Percentiles rank a stretch among this genome's conserved stretches.
phyloP scores from a whole-genome alignment of 495 filamentous ascomycete genomes.

The Pseudomonodictys pantanalensis region DNA sequence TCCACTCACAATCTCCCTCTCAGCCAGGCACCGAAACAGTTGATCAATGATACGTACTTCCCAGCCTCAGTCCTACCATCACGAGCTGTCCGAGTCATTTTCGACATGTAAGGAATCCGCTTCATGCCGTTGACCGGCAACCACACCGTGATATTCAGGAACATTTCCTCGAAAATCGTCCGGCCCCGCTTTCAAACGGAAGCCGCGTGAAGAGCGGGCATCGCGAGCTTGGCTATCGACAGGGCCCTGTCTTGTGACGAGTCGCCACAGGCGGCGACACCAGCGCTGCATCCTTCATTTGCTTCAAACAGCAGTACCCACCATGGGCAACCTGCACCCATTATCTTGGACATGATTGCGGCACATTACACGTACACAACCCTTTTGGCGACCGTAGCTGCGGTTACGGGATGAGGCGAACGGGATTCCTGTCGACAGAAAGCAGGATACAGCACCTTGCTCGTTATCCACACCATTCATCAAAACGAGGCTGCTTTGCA shows the following conservation, averaged over 20 bases:
- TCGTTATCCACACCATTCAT: too few species aligned
- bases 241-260: background rate
- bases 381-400: too few species aligned
- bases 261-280: background rate
- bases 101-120: background rate
- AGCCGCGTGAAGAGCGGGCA: background rate
- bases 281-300: background rate
- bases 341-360: too few species aligned
- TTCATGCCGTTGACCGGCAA: background rate
- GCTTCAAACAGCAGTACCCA: background rate
- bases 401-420: too few species aligned
- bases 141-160: background rate
- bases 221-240: background rate
- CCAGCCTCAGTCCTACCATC: background rate
- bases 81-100: background rate
- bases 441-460: too few species aligned
- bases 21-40: background rate
- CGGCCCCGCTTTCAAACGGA: background rate
- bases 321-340: too few species aligned
- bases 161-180: background rate
- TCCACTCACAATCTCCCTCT: slow-evolving; percentile 9
- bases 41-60: background rate
- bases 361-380: too few species aligned
- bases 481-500: too few species aligned
- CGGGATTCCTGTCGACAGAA: too few species aligned